Conservation (phyloP, 768 basidiomycete genomes). For the Trametes coccinea region DNA sequence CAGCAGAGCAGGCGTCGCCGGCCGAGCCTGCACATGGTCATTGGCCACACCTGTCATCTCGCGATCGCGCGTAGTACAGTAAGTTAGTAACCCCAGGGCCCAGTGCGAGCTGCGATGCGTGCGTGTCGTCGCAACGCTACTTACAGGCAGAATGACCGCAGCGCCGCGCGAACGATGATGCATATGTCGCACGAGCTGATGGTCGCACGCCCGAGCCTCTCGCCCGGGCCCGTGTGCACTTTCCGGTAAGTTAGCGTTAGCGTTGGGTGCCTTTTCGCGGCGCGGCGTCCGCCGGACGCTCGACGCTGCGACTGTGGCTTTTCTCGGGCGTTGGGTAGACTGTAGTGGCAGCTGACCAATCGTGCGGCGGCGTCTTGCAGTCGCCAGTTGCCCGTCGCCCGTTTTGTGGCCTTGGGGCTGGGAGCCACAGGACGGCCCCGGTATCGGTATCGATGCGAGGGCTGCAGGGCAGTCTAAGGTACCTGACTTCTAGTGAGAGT, state of each 20-base stretch:
- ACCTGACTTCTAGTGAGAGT: not conserved
- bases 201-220: not conserved
- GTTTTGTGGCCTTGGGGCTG: not conserved
- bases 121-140: too few species aligned
- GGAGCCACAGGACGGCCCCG: not conserved
- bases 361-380: not conserved
- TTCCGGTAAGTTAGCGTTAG: not conserved
- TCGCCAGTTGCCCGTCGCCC: slow-evolving; percentile 8
- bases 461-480: not conserved
- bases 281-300: not conserved
- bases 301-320: not conserved
- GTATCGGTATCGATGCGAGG: not conserved
- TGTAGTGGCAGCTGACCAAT: not conserved
- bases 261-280: not conserved
- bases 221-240: not conserved
- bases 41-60: too few species aligned
- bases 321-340: not conserved
- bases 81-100: too few species aligned
- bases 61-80: too few species aligned
- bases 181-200: too few species aligned
- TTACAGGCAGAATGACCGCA: too few species aligned
- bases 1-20: too few species aligned
- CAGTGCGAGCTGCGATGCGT: too few species aligned
- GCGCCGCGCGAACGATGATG: too few species aligned
- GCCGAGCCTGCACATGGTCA: too few species aligned